Evolutionary conservation across 2,329 filamentous ascomycete genomes (phyloP), one percentile per base, ranked within the genome.

Genomic region (Pestalotiopsis sp.): DNA sequence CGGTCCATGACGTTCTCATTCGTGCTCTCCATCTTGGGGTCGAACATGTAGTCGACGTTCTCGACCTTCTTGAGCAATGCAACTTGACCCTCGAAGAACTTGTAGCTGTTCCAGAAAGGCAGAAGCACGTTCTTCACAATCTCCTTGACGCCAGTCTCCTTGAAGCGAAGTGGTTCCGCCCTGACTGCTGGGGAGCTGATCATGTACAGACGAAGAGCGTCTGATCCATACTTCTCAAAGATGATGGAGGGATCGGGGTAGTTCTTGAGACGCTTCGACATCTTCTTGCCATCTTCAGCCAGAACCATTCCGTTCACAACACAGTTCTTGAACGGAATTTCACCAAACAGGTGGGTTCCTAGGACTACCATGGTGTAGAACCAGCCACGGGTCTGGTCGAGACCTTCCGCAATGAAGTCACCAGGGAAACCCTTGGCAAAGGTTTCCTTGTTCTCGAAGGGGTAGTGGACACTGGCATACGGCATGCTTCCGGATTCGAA

Each of bases 401-500:
- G 84, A 73, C 94, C 94, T 79, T 98, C 95, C 0, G 95, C 94
- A 76, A 98, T 97, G 80, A 98, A 98, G 78, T 98, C 93, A 74
- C 93, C 95, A 0, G 95, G 95, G 83, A 97, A 97, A 2, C 89
- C 90, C 72, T 90, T 87, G 74, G 94, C 87, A 71, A 97, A 95
- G 69, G 91, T 87, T 11, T 95, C 93, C 73, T 91, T 88, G 76
- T 96, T 96, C 81, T 95, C 92, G 77, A 98, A 98, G 6, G 95
- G 95, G 77, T 97, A 98, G 79, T 98, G 95, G 71, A 92, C 90
- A 72, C 92, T 94, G 57, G 93, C 93, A 77, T 97, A 98, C 2
- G 95, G 95, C 95, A 98, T 98, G 77, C 92, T 95, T 70, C 95
- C 95, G 58, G 94, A 97, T 81, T 98, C 95, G 71, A 97, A 97